phyloP scores from a whole-genome alignment of 2,329 filamentous ascomycete genomes.

The Sclerotinia spermophila region DNA sequence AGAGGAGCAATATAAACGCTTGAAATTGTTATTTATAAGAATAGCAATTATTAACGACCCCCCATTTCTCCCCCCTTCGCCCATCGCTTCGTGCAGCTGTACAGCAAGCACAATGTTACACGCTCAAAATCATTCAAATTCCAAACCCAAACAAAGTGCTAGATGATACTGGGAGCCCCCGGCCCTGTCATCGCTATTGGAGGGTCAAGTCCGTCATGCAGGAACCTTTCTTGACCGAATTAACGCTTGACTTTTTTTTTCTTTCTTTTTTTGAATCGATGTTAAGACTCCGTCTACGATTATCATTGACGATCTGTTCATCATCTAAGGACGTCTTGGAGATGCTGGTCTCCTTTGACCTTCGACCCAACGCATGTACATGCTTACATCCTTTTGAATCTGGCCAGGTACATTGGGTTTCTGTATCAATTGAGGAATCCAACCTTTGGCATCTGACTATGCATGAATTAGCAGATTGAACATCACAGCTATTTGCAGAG shows the following conservation, averaged over 20 bases:
- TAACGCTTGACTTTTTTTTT: neutral
- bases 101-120: neutral
- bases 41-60: neutral
- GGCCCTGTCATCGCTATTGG: conserved; percentile 5
- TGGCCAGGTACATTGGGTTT: conserved; percentile 58
- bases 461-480: neutral
- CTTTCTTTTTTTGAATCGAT: neutral
- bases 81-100: neutral
- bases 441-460: conserved; percentile 56
- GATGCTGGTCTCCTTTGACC: conserved; percentile 23
- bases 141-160: neutral
- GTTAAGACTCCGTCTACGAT: neutral
- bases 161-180: neutral
- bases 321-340: neutral
- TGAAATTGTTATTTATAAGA: conserved; percentile 14
- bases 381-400: conserved; percentile 67
- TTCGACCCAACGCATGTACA: conserved; percentile 62
- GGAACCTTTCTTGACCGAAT: neutral
- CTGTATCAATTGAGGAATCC: conserved; percentile 64
- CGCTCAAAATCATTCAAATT: conserved; percentile 4
- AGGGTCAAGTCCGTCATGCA: neutral
- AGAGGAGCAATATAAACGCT: conserved; percentile 23
- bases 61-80: neutral
- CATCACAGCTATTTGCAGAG: neutral
- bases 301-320: no score